Base-by-base conservation (phyloP, 2,329 filamentous ascomycete species). In the Knufia petricola region DNA sequence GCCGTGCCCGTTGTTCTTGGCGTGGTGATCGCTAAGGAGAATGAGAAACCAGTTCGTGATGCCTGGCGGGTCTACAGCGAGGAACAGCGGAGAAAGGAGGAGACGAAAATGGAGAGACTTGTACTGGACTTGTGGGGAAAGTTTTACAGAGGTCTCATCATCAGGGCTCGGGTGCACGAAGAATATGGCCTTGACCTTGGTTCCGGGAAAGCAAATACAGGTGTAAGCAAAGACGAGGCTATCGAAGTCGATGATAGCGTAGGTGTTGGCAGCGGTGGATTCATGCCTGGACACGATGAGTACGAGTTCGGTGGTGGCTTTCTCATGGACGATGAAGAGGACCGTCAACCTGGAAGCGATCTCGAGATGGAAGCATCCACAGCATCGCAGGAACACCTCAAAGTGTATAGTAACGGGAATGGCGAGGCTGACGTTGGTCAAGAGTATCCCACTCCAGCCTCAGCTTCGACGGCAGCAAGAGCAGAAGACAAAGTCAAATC, bases 1-100 rank as follows among this genome's bases (percentile, higher is more conserved):
- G 92, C 92, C 3, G 87, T 96, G 1, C 92, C 92, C 0, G 81
- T 95, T 0, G 84, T 96, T 23, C 84, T 86, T 47, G 92, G 90
- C 0, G 87, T 95, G 0, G 88, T 98, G 0, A 78, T 95, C 1
- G 87, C 90, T 0, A 77, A 81, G 53, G 89, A 94, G 65, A 76
- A 95, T 56, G 78, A 85, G 52, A 79, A 82, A 13, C 63, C 77
- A 28, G 76, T 95, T 1, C 79, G 86, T 62, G 84, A 87, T 60
- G 84, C 89, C 53, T 85, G 94, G 70, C 77, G 80, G 32, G 82
- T 81, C 49, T 84, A 92, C 52, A 85, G 87, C 56, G 79, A 76
- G 3, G 87, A 94, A 63, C 77, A 81, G 46, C 73, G 73, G 42
- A 79, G 83, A 44, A 90, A 87, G 59, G 88, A 94, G 61, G 82